phyloP scores from a whole-genome alignment of 192 early-diverging fungal genomes.

The Backusella mclennaniae region DNA sequence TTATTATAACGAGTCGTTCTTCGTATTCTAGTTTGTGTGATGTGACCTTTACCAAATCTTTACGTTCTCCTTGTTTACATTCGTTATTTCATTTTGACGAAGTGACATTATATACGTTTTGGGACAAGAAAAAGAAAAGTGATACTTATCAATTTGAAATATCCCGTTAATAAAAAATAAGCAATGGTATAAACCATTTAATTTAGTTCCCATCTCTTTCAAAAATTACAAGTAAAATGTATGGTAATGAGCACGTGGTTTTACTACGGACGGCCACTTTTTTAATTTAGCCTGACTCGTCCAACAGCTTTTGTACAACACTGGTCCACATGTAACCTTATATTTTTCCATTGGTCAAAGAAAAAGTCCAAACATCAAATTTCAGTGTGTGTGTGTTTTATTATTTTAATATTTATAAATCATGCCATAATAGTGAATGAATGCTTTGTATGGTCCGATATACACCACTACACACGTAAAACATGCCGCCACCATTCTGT shows the following conservation, averaged over 20 bases:
- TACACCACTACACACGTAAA: not conserved
- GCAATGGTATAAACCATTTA: not conserved
- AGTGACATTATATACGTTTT: not conserved
- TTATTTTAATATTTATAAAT: not conserved
- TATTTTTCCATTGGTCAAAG: not conserved
- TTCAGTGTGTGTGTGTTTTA: too few relatives aligned
- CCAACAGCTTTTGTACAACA: not conserved
- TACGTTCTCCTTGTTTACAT: not conserved
- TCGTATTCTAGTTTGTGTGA: not conserved
- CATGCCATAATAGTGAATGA: not conserved
- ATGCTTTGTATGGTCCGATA: not conserved
- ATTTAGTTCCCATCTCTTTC: not conserved
- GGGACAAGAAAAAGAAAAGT: not conserved
- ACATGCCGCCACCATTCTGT: not conserved
- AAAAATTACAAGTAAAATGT: not conserved
- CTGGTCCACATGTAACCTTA: not conserved
- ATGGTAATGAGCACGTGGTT: not conserved
- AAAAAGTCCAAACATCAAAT: not conserved
- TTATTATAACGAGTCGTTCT: not conserved
- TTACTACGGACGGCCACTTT: not conserved
- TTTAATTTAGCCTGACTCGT: slow-evolving; percentile 7
- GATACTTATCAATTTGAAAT: not conserved
- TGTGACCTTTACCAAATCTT: not conserved
- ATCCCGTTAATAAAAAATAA: not conserved
- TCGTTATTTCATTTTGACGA: not conserved